Evolutionary conservation across 768 basidiomycete species (phyloP), one percentile per base, ranked within the genome.

Genomic region (Panus rudis): DNA sequence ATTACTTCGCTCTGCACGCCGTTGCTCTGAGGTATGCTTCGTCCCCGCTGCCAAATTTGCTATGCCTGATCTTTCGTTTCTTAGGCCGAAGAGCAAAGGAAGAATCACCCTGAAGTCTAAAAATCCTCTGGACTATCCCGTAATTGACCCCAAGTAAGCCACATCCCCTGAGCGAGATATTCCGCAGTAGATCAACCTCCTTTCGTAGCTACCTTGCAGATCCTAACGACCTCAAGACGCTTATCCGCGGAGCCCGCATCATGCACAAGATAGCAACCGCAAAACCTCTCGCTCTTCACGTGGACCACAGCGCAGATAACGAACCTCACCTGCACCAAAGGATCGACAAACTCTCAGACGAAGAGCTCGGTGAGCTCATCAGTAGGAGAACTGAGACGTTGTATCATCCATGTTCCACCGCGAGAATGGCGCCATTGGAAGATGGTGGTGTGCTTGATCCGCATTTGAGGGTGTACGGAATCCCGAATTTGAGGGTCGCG

Each of bases 71-170:
- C 4, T 11, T 21, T 7, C 38, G 4, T 31, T 6, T 28, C n/a
- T 17, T 34, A 73, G 73, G 50, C 72, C 73, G 17, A 69, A 65
- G 32, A 73, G 72, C 47, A 46, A 55, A 4, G 73, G 73, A 4
- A 65, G 53, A 6, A 42, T 75, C 38, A 42, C 58, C 23, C 53
- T 75, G n/a, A 62, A 61, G 27, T 73, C 73, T 1, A 47, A 58
- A 1, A 52, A 69, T 31, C 69, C 70, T 11, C 62, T 60, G 51
- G 70, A 72, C 8, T 41, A 54, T 1, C 72, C 72, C 1, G n/a
- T 65, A 25, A 63, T 74, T 13, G 67, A 74, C 43, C 73, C 72
- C 16, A 63, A 63, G 70, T 68, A 41, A 6, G 67, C 17, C 21
- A 12, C 19, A 8, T 19, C 2, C 6, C n/a, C 20, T 8, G 13